phyloP scores from a whole-genome alignment of 192 early-diverging fungal species.

The Rhizophagus prolifer region DNA sequence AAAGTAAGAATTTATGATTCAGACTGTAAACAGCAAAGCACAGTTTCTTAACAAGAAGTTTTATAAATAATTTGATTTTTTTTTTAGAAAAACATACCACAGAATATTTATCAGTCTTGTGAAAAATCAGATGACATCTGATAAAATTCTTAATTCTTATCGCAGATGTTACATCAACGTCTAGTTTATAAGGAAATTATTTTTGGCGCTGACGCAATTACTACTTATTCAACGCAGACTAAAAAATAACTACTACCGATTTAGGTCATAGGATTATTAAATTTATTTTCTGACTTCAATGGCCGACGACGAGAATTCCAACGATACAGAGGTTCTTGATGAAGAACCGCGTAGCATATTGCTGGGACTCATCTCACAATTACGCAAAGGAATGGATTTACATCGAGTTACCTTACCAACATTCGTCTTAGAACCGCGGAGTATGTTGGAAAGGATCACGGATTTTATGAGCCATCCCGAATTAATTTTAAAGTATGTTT shows the following conservation, averaged over 20 bases:
- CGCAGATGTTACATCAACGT: background rate
- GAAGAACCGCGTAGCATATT: conserved; percentile 81
- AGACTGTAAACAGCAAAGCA: background rate
- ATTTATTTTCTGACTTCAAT: background rate
- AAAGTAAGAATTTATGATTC: background rate
- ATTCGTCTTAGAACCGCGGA: conserved; percentile 91
- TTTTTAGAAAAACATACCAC: no score
- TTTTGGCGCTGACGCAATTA: background rate
- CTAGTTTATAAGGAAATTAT: background rate
- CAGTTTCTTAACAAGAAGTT: background rate
- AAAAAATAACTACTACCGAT: background rate
- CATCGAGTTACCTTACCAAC: conserved; percentile 92
- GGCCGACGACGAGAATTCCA: conserved; percentile 19
- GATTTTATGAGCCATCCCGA: conserved; percentile 96
- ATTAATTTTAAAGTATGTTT: conserved; percentile 67
- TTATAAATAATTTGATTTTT: no score
- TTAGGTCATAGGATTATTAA: background rate
- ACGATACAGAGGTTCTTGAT: conserved; percentile 77
- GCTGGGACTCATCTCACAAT: conserved; percentile 82
- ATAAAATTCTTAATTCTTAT: no score
- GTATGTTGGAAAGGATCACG: conserved; percentile 91
- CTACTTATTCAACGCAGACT: background rate
- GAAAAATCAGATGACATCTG: background rate
- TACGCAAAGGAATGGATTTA: conserved; percentile 88
- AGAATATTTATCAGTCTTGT: no score